phyloP scores from a whole-genome alignment of 495 filamentous ascomycete genomes.

The Penicillium simplicissimum region DNA sequence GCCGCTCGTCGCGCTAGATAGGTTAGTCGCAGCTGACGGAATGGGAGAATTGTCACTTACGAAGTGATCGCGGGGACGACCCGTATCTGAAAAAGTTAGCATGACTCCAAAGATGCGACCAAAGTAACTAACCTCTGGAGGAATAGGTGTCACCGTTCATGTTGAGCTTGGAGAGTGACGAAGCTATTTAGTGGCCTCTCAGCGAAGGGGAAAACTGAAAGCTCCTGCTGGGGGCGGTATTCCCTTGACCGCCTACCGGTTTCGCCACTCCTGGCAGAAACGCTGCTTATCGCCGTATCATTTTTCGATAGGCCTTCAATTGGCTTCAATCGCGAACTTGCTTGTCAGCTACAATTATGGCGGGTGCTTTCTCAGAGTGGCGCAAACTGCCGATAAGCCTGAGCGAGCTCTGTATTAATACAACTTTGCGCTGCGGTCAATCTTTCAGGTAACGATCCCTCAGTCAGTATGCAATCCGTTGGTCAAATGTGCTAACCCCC shows the following conservation, averaged over 20 bases:
- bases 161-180: slow-evolving; percentile 35
- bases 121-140: slow-evolving; percentile 63
- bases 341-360: slow-evolving; percentile 24
- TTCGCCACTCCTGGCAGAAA: slow-evolving; percentile 30
- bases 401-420: slow-evolving; percentile 85
- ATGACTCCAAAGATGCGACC: neutral
- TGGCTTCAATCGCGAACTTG: neutral
- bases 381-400: slow-evolving; percentile 76
- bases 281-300: slow-evolving; percentile 5
- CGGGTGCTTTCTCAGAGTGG: slow-evolving; percentile 61
- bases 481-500: slow-evolving; percentile 12
- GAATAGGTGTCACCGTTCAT: slow-evolving; percentile 92
- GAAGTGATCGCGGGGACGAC: slow-evolving; percentile 73
- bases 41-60: slow-evolving; percentile 46
- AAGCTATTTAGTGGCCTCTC: slow-evolving; percentile 18
- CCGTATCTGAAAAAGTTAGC: slow-evolving; percentile 54
- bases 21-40: slow-evolving; percentile 34
- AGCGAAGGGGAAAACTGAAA: slow-evolving; percentile 34
- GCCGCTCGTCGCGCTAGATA: slow-evolving; percentile 54
- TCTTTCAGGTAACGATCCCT: slow-evolving; percentile 64
- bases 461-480: neutral
- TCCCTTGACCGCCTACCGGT: slow-evolving; percentile 28
- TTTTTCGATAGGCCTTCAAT: neutral
- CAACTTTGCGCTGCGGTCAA: slow-evolving; percentile 86
- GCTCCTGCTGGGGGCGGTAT: slow-evolving; percentile 23